Evolutionary conservation across 129 eudicot species (phyloP), one percentile per base, ranked within the genome.

Genomic region (Flaveria brownii): DNA sequence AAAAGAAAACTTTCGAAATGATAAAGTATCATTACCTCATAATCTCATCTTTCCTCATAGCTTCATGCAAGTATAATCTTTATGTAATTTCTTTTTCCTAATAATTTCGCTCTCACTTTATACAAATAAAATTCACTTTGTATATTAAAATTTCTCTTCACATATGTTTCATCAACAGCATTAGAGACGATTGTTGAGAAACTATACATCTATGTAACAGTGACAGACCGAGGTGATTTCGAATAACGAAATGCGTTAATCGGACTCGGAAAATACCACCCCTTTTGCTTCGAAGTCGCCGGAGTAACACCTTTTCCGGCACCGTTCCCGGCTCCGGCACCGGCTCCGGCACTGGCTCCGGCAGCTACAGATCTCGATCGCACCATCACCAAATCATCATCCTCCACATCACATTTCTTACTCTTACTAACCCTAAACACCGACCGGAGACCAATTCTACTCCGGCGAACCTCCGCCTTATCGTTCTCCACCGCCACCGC

Each of bases 181-280:
- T 33, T 33, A 33, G 0, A 33, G 7, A 5, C 7, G 39, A 33
- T 0, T 33, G 39, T 33, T 33, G 39, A 33, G 7, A 33, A 33
- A 33, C 1, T 33, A 33, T 33, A 33, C 6, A 33, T 77, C 84
- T 84, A 73, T 43, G 86, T 82, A 83, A 72, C 57, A 85, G 83
- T 46, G 77, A 88, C 68, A 15, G 87, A 81, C 72, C 81, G 89
- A 11, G 83, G 65, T n/a, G 70, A 30, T 63, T 88, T 82, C 7
- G 96, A 64, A 6, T 88, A 84, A 56, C 93, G 86, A 68, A 93
- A 85, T 10, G 82, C 89, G 80, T 85, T 90, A 70, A 88, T 82
- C 57, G 97, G 96, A 76, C 98, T 91, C 22, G 93, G 89, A 62
- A 93, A 91, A n/a, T 87, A 63, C 97, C 97, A 91, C 36, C 92